phyloP scores from a whole-genome alignment of 768 basidiomycete genomes.

The Holtermannia corniformis region DNA sequence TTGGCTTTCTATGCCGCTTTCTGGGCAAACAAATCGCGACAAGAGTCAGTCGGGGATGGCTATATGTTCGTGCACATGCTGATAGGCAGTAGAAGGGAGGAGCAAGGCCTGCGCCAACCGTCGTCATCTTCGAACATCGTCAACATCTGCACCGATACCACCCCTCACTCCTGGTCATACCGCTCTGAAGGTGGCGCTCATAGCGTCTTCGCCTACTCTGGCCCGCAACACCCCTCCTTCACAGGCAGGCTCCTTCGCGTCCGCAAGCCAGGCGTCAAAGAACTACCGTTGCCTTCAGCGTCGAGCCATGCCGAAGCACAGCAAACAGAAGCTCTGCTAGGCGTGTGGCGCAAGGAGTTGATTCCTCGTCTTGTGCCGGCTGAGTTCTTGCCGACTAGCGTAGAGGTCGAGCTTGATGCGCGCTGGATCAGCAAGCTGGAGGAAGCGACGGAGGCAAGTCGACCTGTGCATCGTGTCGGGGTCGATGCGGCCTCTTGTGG shows the following conservation, averaged over 20 bases:
- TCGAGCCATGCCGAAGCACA: slow-evolving; percentile 41
- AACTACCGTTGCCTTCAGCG: slow-evolving; percentile 8
- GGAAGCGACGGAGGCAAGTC: slow-evolving; percentile 44
- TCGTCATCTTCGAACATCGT: no score
- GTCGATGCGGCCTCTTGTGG: slow-evolving; percentile 24
- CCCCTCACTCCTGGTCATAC: slow-evolving; percentile 55
- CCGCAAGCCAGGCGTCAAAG: slow-evolving; percentile 48
- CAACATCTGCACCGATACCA: background rate
- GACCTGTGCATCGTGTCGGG: slow-evolving; percentile 50
- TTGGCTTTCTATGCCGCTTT: background rate
- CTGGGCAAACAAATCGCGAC: background rate
- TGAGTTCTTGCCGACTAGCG: slow-evolving; percentile 53
- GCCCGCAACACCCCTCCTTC: slow-evolving; percentile 50
- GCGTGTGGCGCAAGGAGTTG: slow-evolving; percentile 57
- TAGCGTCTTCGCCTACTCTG: slow-evolving; percentile 73
- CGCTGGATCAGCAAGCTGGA: slow-evolving; percentile 57
- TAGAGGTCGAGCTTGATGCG: slow-evolving; percentile 46
- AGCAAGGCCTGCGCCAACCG: no score
- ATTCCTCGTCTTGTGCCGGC: slow-evolving; percentile 58
- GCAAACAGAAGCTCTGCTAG: slow-evolving; percentile 41
- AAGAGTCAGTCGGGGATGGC: background rate
- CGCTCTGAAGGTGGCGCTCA: slow-evolving; percentile 88
- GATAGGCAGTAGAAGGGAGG: no score
- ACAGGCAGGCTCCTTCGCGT: slow-evolving; percentile 65
- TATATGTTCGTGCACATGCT: no score